Base-by-base conservation (phyloP, 78 protist species). In the Dictyostelium firmibasis region DNA sequence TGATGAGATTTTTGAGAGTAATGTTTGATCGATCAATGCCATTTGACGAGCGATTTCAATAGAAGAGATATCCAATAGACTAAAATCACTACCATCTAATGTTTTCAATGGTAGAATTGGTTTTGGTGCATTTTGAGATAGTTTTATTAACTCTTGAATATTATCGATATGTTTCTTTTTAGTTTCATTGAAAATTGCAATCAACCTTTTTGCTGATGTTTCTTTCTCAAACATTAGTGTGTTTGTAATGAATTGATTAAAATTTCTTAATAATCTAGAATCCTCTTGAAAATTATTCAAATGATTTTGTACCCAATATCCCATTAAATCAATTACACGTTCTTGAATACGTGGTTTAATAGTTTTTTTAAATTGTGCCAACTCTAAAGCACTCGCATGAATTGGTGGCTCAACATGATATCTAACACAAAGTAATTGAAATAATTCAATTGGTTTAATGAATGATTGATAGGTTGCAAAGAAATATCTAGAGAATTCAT, bases 41-140 rank as follows among this genome's bases (percentile, higher is more conserved):
- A 97, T 81, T 67, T 97, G 98, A 60, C 97, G 89, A 5, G 98
- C 97, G 4, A 97, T 76, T 36, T 97, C 98, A 53, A 91, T 84
- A 0, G 96, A 81, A 4, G 94, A 85, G 14, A 96, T 38, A 35
- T 96, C 96, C 57, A 84, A 43, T 5, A 95, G 9, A 27, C 18
- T 78, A 18, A 89, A 33, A 5, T 53, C 60, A 18, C 33, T 38
- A 3, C 84, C 72, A 62, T 78, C 94, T 27, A 29, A 20, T 5
- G 76, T 44, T 33, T 20, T 35, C 60, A 38, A n/a, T 14, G 94
- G 94, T 70, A 89, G 27, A 0, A 89, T 89, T 35, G 94, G 94
- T 50, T 89, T 89, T 18, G 94, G 94, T 31, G 94, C 94, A 25
- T 81, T 89, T 70, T 60, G 62, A 4, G 87, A 69, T 2, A 89